Base-by-base conservation (phyloP, 2,329 filamentous ascomycete genomes). In the Talaromyces sp. region DNA sequence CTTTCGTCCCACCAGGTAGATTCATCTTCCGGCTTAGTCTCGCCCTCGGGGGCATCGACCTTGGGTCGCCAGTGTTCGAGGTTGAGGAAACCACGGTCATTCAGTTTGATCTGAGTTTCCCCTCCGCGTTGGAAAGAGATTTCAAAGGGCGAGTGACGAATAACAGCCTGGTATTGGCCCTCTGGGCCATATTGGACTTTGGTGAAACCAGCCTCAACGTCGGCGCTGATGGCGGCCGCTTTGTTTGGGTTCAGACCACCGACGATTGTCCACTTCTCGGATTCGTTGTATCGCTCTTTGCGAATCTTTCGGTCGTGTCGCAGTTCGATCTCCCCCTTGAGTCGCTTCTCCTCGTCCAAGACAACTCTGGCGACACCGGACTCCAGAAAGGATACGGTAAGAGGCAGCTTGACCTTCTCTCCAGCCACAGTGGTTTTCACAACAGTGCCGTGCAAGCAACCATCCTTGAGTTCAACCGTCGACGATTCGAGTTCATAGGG, bases 1-100 rank as follows among this genome's bases (percentile, higher is more conserved):
- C 84, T 85, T 79, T 99, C 94, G 7, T 99, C 94, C 94, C 94
- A 99, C 91, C 92, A 97, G 3, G 92, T 97, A 76, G 88, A 89
- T 72, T 97, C 90, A 65, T 80, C 81, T 11, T 77, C 69, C 38
- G 73, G 70, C 38, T 79, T 73, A 56, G 79, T 69, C 55, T 80
- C 77, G 64, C 75, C 74, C 64, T 80, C 79, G 60, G 78, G 76
- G 29, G 76, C 80, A 58, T 96, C 92, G 17, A 91, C 77, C 82
- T 96, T 96, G 50, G 88, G 83, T 62, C 94, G 83, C 94, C 94
- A 99, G 72, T 99, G 94, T 74, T 99, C 94, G 73, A 97, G 77
- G 70, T 97, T 99, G 74, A 99, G 74, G 64, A 95, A 79, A 0
- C 93, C 93, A n/a, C 88, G 86, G 66, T 92, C 88, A 70, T 99